Base-by-base conservation (phyloP, 2,329 filamentous ascomycete genomes). In the Neonectria faginata region DNA sequence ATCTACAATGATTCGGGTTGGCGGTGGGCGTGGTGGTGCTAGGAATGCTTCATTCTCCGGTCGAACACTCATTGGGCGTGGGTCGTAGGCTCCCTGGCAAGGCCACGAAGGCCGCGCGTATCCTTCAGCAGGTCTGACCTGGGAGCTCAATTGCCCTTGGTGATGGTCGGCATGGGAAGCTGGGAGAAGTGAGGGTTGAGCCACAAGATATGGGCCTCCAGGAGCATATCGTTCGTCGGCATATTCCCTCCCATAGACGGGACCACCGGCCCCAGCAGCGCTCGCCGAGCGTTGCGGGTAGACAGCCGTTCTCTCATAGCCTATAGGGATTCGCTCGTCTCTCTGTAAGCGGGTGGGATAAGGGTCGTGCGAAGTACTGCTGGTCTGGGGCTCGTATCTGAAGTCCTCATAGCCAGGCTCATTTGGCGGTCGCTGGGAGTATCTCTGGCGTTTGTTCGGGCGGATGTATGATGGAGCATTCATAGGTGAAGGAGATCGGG, bases 1-100 rank as follows among this genome's bases (percentile, higher is more conserved):
- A 79, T 97, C 94, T 59, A 97, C 84, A 36, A 97, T 85, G 67
- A 97, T 91, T 66, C 90, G 88, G 60, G 89, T 83, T 50, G 86
- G 81, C 18, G 86, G 84, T 7, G 86, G 83, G 54, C 83, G 77
- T 71, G 82, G 83, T 51, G 83, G 83, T 2, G 80, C 80, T 80
- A 87, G 84, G n/a, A 82, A 80, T 33, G 85, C 80, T 67, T 85
- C 84, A 52, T 76, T 76, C 59, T 85, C 81, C 22, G 85, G 82
- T 44, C 84, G 84, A 33, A 83, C 77, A 72, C 82, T 84, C 74
- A 83, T 79, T 54, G 85, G 82, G 12, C 79, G 73, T 6, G 77
- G 68, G 25, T 83, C 79, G 57, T 80, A 77, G 16, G 76, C 74
- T 53, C 86, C 83, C 51, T 79, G 78, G 62, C 84, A 84, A 60